Evolutionary conservation across 345 rosid genomes (phyloP).

Genomic region (Hypericum androsaemum): DNA sequence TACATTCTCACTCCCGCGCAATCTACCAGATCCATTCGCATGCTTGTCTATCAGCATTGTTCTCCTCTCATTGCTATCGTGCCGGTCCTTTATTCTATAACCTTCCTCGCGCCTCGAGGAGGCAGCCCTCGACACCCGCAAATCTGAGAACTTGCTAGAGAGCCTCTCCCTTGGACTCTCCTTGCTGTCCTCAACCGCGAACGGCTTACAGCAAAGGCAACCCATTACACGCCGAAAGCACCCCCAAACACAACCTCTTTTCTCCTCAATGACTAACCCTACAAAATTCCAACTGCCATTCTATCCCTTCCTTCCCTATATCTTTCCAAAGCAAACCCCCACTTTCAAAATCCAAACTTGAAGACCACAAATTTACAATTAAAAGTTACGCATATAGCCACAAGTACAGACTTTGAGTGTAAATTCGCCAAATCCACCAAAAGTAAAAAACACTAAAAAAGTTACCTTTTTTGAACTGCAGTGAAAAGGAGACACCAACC

Average conservation of each 20-base stretch:
- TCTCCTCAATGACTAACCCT: constrained; percentile 25
- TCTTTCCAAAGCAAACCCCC: no score
- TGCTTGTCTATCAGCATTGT: constrained; percentile 53
- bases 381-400: no score
- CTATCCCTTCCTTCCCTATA: constrained; percentile 20
- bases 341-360: no score
- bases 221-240: constrained; percentile 60
- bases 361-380: no score
- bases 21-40: constrained; percentile 45
- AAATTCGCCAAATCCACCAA: no score
- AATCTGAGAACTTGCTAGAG: constrained; percentile 52
- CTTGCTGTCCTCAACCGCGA: constrained; percentile 75
- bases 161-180: constrained; percentile 69
- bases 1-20: constrained; percentile 40
- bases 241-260: constrained; percentile 22
- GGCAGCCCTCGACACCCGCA: constrained; percentile 45
- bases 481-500: no score
- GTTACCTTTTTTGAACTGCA: no score
- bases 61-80: constrained; percentile 48
- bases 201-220: constrained; percentile 73
- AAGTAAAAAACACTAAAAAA: no score
- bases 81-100: constrained; percentile 40
- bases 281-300: constrained; percentile 13
- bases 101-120: constrained; percentile 72
- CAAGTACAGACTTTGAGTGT: no score